Evolutionary conservation across 768 basidiomycete genomes (phyloP).

Genomic region (Panellus pusillus): DNA sequence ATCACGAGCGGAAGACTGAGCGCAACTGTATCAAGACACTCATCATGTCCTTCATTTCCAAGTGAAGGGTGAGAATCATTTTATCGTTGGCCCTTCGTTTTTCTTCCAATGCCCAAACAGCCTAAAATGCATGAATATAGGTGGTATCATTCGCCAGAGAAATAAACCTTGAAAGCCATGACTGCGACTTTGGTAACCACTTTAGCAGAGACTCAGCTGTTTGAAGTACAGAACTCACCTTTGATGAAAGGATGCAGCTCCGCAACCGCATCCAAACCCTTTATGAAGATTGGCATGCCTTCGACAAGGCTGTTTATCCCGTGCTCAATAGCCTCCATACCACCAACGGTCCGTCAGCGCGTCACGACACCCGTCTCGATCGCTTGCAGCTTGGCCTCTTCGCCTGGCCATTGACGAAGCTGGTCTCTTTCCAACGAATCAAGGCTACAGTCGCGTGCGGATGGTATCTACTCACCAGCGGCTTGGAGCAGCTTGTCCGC

Average conservation of each 20-base stretch:
- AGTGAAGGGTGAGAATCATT: conserved; percentile 33
- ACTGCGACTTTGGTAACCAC: conserved; percentile 13
- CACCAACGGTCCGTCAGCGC: conserved; percentile 2
- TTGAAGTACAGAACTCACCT: background rate
- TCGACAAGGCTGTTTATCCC: conserved; percentile 24
- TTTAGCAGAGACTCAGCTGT: too few relatives aligned
- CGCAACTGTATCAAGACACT: conserved; percentile 32
- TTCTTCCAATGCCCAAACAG: conserved; percentile 37
- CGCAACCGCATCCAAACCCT: conserved; percentile 26
- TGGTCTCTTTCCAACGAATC: conserved; percentile 3
- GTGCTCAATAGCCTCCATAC: conserved; percentile 20
- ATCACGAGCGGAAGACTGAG: background rate
- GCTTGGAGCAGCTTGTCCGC: conserved; percentile 13
- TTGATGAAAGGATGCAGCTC: conserved; percentile 25
- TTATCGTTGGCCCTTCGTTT: conserved; percentile 42
- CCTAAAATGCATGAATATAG: conserved; percentile 29
- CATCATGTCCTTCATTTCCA: conserved; percentile 43
- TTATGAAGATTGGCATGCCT: conserved; percentile 23
- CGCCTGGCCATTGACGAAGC: conserved; percentile 7
- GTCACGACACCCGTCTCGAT: conserved; percentile 14
- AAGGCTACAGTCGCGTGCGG: background rate
- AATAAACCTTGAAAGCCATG: conserved; percentile 21
- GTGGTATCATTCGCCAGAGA: conserved; percentile 1
- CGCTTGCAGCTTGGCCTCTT: conserved; percentile 7
- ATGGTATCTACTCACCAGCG: conserved; percentile 4